Evolutionary conservation across 495 filamentous ascomycete genomes (phyloP).

Genomic region (Aspergillus panamensis): DNA sequence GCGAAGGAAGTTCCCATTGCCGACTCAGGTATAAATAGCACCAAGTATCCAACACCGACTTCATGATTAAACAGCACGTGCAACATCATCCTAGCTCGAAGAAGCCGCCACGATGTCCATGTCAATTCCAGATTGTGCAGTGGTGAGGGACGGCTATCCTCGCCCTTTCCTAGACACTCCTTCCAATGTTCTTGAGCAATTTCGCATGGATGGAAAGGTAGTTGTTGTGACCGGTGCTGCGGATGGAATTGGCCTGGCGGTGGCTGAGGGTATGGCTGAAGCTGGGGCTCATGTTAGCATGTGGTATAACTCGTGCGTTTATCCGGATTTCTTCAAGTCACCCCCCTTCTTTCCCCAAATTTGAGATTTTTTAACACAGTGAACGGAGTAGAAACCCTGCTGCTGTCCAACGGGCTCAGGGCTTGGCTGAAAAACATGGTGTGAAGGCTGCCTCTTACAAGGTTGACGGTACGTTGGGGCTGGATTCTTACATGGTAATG

Average conservation of each 20-base stretch:
- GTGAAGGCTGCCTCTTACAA: conserved; percentile 38
- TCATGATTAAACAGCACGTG: too few species aligned
- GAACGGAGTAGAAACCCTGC: conserved; percentile 28
- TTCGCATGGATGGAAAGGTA: conserved; percentile 40
- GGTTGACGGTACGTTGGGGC: conserved; percentile 29
- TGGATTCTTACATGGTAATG: too few species aligned
- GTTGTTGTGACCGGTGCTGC: conserved; percentile 35
- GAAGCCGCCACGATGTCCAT: conserved; percentile 45
- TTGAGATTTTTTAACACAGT: neutral
- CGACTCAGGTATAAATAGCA: too few species aligned
- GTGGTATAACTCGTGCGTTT: conserved; percentile 42
- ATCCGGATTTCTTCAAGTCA: neutral
- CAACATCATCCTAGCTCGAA: neutral
- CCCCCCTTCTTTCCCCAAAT: too few species aligned
- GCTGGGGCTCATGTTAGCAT: conserved; percentile 31
- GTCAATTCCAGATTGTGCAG: conserved; percentile 35
- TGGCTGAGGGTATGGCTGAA: conserved; percentile 36
- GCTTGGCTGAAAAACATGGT: conserved; percentile 29
- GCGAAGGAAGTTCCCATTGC: too few species aligned
- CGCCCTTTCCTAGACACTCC: conserved; percentile 41
- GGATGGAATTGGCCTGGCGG: conserved; percentile 36
- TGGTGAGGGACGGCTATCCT: conserved; percentile 35
- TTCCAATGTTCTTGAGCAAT: conserved; percentile 43
- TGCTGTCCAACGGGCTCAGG: conserved; percentile 32
- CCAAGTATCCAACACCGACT: too few species aligned